phyloP scores from a whole-genome alignment of 345 rosid genomes.

The Linum tenue region DNA sequence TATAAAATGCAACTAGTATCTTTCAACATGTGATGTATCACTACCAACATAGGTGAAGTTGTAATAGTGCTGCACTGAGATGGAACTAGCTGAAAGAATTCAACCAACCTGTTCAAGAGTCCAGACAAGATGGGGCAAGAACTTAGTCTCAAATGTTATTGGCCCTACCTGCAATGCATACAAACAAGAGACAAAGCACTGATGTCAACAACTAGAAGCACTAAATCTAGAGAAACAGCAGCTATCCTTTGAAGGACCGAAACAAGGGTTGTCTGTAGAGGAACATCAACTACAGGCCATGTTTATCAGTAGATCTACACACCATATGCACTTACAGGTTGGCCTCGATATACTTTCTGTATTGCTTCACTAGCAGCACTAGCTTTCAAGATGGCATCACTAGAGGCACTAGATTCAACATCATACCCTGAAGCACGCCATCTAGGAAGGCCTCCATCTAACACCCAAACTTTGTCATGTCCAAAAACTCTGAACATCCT shows the following conservation, averaged over 20 bases:
- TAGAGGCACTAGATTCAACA: slow-evolving; percentile 96
- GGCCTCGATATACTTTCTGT: slow-evolving; percentile 86
- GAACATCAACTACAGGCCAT: too few species aligned
- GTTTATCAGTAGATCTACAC: background rate
- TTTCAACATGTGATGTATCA: background rate
- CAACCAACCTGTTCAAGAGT: slow-evolving; percentile 76
- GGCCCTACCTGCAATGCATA: slow-evolving; percentile 58
- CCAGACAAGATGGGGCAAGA: slow-evolving; percentile 86
- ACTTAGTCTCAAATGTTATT: slow-evolving; percentile 66
- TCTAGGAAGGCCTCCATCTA: slow-evolving; percentile 94
- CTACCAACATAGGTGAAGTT: background rate
- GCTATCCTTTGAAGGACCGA: too few species aligned
- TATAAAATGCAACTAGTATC: slow-evolving; percentile 17
- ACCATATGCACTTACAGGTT: slow-evolving; percentile 39
- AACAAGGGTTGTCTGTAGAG: too few species aligned
- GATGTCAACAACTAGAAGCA: background rate
- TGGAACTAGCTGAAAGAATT: background rate
- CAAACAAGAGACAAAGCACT: slow-evolving; percentile 1
- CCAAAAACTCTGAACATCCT: slow-evolving; percentile 99
- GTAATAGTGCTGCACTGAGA: background rate
- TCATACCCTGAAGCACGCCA: slow-evolving; percentile 98
- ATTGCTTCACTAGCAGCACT: slow-evolving; percentile 98
- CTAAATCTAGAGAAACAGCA: too few species aligned
- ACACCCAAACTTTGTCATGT: slow-evolving; percentile 84
- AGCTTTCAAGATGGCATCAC: slow-evolving; percentile 89